Conservation (phyloP, 805 yeast genomes). For the Metschnikowia bowlesiae region DNA sequence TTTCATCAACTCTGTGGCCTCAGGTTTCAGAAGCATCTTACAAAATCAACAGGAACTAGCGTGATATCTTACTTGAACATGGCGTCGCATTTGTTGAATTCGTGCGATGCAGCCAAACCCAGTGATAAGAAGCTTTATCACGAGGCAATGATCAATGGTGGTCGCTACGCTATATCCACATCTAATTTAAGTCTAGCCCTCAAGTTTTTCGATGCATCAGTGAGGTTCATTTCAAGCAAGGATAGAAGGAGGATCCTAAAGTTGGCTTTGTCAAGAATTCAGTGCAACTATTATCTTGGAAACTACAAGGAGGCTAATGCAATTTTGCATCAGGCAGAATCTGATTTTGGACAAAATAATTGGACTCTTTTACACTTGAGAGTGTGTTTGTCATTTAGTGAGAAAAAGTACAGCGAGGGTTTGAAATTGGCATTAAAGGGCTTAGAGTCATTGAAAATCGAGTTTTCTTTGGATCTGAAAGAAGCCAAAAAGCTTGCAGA, state of each 20-base stretch:
- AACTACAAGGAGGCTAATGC: conserved; percentile 32
- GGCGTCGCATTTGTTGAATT: conserved; percentile 37
- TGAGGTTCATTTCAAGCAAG: conserved; percentile 18
- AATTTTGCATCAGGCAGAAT: conserved; percentile 29
- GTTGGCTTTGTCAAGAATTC: conserved; percentile 29
- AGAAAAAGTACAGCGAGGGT: conserved; percentile 29
- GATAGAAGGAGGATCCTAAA: conserved; percentile 21
- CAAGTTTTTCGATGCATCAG: conserved; percentile 35
- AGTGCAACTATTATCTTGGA: conserved; percentile 24
- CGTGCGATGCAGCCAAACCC: conserved; percentile 27
- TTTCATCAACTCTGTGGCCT: conserved; percentile 41
- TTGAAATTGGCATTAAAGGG: conserved; percentile 31
- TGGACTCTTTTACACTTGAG: conserved; percentile 34
- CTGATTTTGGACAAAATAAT: conserved; percentile 29
- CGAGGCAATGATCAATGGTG: conserved; percentile 40
- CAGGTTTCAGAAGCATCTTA: conserved; percentile 27
- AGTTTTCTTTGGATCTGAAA: conserved; percentile 23
- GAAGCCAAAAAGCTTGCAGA: conserved; percentile 20
- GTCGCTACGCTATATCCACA: conserved; percentile 40
- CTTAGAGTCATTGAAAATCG: conserved; percentile 33
- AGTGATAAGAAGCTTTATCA: conserved; percentile 36
- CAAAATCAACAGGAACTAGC: conserved; percentile 13
- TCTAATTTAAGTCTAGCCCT: conserved; percentile 41
- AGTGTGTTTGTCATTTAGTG: conserved; percentile 32
- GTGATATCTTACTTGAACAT: conserved; percentile 28